Conservation (phyloP, 1,284 basidiomycete species). For the Mrakiaceae sp. region DNA sequence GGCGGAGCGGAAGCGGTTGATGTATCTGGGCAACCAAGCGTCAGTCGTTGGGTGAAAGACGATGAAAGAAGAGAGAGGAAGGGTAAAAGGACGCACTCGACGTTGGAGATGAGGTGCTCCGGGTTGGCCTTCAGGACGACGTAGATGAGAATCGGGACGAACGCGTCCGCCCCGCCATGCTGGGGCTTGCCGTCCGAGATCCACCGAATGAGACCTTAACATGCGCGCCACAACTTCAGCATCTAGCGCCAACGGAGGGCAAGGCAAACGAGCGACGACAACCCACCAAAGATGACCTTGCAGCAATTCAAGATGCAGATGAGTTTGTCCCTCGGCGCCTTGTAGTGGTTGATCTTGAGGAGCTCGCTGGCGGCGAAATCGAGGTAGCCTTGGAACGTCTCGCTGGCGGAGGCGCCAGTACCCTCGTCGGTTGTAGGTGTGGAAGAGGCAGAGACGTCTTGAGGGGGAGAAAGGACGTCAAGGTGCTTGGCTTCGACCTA, state of each 20-base stretch:
- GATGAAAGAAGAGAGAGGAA: not conserved
- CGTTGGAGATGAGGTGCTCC: constrained; percentile 82
- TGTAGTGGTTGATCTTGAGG: constrained; percentile 95
- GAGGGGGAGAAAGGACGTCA: constrained; percentile 44
- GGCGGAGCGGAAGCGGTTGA: constrained; percentile 86
- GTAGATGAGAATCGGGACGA: constrained; percentile 88
- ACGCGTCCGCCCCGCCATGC: constrained; percentile 75
- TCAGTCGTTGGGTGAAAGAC: not conserved
- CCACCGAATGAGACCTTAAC: constrained; percentile 74
- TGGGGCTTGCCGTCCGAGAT: constrained; percentile 40
- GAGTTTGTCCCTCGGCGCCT: constrained; percentile 92
- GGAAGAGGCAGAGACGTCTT: no score
- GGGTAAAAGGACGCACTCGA: constrained; percentile 58
- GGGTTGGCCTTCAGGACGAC: constrained; percentile 91
- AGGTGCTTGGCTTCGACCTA: constrained; percentile 68
- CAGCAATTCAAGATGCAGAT: constrained; percentile 97
- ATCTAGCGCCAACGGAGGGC: not conserved
- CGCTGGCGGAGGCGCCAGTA: constrained; percentile 23
- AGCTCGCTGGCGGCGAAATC: constrained; percentile 86
- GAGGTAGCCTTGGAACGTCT: constrained; percentile 55
- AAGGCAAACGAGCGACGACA: constrained; percentile 10
- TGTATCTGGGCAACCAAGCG: constrained; percentile 51
- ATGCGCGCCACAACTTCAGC: constrained; percentile 7
- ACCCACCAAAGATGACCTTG: constrained; percentile 95
- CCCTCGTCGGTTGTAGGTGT: constrained; percentile 36